Evolutionary conservation across 257 asterid genomes (phyloP).

Genomic region (Nicotiana otophora): DNA sequence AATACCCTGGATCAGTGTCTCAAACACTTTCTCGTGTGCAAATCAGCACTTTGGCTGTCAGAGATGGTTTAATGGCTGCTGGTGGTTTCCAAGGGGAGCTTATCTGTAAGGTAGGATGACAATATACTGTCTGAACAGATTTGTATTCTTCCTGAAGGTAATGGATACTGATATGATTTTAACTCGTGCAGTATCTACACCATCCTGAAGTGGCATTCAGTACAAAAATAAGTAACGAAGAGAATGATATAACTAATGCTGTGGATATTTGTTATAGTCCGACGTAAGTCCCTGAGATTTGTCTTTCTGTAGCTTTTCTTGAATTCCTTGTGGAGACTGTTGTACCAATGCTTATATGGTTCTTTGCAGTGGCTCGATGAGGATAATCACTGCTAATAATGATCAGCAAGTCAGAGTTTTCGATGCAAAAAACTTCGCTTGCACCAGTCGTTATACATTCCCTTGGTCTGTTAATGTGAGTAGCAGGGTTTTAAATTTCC

Average conservation of each 20-base stretch:
- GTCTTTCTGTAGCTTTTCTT: not conserved
- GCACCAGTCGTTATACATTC: conserved; percentile 48
- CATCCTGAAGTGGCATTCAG: conserved; percentile 71
- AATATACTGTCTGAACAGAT: not conserved
- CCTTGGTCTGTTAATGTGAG: conserved; percentile 97
- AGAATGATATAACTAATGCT: conserved; percentile 71
- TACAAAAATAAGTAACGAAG: conserved; percentile 58
- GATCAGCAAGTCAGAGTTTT: conserved; percentile 73
- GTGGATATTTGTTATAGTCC: conserved; percentile 51
- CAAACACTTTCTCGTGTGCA: conserved; percentile 66
- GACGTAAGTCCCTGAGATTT: conserved; percentile 26
- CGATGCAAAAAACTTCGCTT: conserved; percentile 45
- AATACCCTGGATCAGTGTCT: conserved; percentile 45
- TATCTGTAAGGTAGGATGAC: conserved; percentile 62
- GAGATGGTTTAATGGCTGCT: conserved; percentile 66
- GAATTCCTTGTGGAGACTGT: not conserved
- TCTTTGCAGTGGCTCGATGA: conserved; percentile 49
- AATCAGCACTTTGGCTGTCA: conserved; percentile 73
- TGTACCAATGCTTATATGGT: not conserved
- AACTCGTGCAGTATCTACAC: conserved; percentile 44
- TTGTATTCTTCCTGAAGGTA: not conserved
- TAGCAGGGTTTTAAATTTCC: conserved; percentile 1
- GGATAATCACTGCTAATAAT: conserved; percentile 73
- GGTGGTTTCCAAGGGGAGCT: conserved; percentile 94
- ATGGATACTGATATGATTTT: not conserved